These are phyloP conservation scores for Cryptosporidium bovis DNA, from an alignment of 169 alveolate species.

Conservation along the genomic window DNA sequence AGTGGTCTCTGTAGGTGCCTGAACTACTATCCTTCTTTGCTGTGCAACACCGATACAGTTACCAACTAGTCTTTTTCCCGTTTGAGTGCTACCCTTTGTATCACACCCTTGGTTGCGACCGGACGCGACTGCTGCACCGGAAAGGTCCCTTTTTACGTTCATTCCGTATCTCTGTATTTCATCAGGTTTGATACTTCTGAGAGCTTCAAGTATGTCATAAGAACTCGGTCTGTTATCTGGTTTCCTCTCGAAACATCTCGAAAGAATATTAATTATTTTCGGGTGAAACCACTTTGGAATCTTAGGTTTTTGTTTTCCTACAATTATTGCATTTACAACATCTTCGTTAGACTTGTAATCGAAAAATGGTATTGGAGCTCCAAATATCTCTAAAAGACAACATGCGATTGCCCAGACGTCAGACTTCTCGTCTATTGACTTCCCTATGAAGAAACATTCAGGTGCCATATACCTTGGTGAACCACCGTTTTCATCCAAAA, in stretches of 20 bases:
- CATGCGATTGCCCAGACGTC: conserved; percentile 87
- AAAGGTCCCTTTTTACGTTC: conserved; percentile 46
- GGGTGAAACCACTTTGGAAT: conserved; percentile 79
- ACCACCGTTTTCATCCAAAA: conserved; percentile 86
- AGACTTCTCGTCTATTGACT: conserved; percentile 81
- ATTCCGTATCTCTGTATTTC: conserved; percentile 51
- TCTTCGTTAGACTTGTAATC: conserved; percentile 81
- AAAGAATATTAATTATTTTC: conserved; percentile 30
- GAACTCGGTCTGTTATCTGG: conserved; percentile 78
- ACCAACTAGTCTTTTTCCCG: conserved; percentile 78
- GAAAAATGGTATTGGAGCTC: conserved; percentile 84
- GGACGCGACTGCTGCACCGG: conserved; percentile 33
- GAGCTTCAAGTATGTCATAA: conserved; percentile 15
- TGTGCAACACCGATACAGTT: conserved; percentile 78
- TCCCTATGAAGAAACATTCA: conserved; percentile 83
- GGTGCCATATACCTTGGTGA: conserved; percentile 89
- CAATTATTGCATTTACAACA: conserved; percentile 76
- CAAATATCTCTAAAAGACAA: conserved; percentile 84
- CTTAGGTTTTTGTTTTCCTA: conserved; percentile 76
- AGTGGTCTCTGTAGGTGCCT: background rate
- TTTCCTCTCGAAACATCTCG: conserved; percentile 73
- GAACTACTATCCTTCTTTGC: conserved; percentile 67
- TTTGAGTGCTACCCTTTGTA: conserved; percentile 66
- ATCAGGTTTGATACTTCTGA: conserved; percentile 16
- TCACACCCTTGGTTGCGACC: conserved; percentile 75